Conservation (phyloP, 305 asterid genomes). For the Fraxinus albicans region DNA sequence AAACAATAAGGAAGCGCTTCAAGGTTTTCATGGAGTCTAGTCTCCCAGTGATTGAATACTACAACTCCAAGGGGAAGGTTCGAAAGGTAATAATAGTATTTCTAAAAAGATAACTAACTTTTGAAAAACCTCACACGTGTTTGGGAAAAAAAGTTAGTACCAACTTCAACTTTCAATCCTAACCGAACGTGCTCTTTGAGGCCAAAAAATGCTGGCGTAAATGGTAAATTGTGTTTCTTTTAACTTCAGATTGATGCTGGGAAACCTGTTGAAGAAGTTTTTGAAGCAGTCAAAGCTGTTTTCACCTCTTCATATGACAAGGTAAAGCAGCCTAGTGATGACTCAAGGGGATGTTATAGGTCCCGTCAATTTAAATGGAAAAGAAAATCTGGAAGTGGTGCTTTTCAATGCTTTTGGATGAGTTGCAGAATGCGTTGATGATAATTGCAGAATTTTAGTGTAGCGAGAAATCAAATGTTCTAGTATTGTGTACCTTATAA, state of each 20-base stretch:
- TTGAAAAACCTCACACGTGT: not conserved
- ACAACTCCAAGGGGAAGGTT: conserved; percentile 77
- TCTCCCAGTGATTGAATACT: conserved; percentile 86
- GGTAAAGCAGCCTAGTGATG: conserved; percentile 42
- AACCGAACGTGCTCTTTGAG: not conserved
- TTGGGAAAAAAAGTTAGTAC: not conserved
- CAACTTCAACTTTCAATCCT: not conserved
- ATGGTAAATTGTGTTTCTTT: conserved; percentile 21
- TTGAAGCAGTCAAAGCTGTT: conserved; percentile 69
- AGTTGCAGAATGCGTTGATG: not conserved
- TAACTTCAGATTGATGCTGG: conserved; percentile 69
- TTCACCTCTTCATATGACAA: conserved; percentile 46
- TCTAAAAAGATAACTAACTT: not conserved
- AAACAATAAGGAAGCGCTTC: conserved; percentile 90
- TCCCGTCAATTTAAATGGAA: not conserved
- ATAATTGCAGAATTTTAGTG: not conserved
- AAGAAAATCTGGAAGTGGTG: not conserved
- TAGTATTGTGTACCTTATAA: not conserved
- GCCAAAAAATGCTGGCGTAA: not conserved
- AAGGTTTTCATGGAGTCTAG: conserved; percentile 87
- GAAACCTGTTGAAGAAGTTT: conserved; percentile 69
- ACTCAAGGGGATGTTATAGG: not conserved
- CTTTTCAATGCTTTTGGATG: not conserved
- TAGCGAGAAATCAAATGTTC: not conserved
- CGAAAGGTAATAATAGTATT: conserved; percentile 52